Evolutionary conservation across 1,284 basidiomycete genomes (phyloP).

Genomic region (Ustilago curta): DNA sequence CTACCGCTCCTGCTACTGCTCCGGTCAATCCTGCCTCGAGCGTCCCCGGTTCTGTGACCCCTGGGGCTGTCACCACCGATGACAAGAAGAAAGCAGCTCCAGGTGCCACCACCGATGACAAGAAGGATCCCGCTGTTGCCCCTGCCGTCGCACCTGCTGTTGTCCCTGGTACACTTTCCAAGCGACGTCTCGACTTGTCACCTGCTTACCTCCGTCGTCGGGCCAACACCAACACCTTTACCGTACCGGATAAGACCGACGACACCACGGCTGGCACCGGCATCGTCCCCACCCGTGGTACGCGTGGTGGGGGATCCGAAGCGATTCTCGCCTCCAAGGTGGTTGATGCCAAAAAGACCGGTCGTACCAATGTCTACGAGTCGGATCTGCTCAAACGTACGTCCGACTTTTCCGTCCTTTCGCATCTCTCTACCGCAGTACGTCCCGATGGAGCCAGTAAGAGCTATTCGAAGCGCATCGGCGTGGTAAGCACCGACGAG

Average conservation of each 20-base stretch:
- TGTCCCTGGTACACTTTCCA: too few relatives aligned
- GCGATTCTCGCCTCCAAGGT: slow-evolving; percentile 16
- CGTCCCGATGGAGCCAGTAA: slow-evolving; percentile 29
- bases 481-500: slow-evolving; percentile 47
- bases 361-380: slow-evolving; percentile 7
- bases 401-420: slow-evolving; percentile 43
- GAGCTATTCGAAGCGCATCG: slow-evolving; percentile 36
- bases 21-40: not conserved
- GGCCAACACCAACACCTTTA: not conserved
- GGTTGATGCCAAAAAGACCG: slow-evolving; percentile 37
- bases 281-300: not conserved
- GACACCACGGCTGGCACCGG: not conserved
- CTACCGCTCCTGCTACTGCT: not conserved
- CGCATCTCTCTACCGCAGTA: slow-evolving; percentile 48
- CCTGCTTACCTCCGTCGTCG: not conserved
- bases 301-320: not conserved
- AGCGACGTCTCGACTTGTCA: too few relatives aligned
- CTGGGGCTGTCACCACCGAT: too few relatives aligned
- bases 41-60: too few relatives aligned
- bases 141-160: too few relatives aligned
- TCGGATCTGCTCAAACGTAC: slow-evolving; percentile 36
- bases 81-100: too few relatives aligned
- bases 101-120: too few relatives aligned
- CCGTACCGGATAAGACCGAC: too few relatives aligned
- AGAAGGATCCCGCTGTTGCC: too few relatives aligned